A percentile compares a stretch with the other conserved stretches of the same genome.
Evolutionary conservation across 2,329 filamentous ascomycete genomes (phyloP).

Genomic region (Dactylellina haptotyla): DNA sequence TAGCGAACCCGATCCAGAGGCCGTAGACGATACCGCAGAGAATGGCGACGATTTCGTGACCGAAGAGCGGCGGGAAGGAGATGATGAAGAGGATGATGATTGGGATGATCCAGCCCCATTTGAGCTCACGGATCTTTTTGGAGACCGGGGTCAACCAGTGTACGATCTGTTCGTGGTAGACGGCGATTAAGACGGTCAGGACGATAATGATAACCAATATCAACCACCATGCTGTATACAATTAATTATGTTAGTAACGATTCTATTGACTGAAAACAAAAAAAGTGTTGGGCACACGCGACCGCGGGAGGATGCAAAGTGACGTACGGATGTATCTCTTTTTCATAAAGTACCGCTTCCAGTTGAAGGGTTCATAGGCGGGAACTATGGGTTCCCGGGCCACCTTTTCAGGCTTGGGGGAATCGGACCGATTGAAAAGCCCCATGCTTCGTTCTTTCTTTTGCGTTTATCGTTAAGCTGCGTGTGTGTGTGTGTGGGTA

Average conservation of each 20-base stretch:
- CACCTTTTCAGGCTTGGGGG: constrained; percentile 27
- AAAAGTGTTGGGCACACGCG: constrained; percentile 6
- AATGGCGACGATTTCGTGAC: constrained; percentile 63
- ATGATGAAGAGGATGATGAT: constrained; percentile 62
- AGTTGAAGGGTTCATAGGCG: constrained; percentile 47
- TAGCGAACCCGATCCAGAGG: constrained; percentile 63
- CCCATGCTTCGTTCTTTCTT: constrained; percentile 32
- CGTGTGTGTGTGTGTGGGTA: not conserved
- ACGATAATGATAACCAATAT: constrained; percentile 59
- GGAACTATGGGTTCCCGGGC: constrained; percentile 20
- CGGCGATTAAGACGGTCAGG: constrained; percentile 56
- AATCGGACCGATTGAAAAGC: constrained; percentile 7
- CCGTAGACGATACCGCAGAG: constrained; percentile 63
- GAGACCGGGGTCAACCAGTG: constrained; percentile 61
- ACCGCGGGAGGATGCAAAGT: not conserved
- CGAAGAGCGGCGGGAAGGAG: constrained; percentile 63
- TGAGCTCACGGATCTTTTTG: constrained; percentile 61
- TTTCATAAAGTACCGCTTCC: constrained; percentile 41
- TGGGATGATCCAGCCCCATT: constrained; percentile 62
- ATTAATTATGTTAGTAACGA: constrained; percentile 6
- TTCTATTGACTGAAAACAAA: not conserved
- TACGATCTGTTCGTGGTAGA: constrained; percentile 59
- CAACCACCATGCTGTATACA: constrained; percentile 54
- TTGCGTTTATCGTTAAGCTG: not conserved
- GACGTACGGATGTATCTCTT: constrained; percentile 51